phyloP scores from a whole-genome alignment of 176 grass and related monocot species.

The Coix lacrymajobi region DNA sequence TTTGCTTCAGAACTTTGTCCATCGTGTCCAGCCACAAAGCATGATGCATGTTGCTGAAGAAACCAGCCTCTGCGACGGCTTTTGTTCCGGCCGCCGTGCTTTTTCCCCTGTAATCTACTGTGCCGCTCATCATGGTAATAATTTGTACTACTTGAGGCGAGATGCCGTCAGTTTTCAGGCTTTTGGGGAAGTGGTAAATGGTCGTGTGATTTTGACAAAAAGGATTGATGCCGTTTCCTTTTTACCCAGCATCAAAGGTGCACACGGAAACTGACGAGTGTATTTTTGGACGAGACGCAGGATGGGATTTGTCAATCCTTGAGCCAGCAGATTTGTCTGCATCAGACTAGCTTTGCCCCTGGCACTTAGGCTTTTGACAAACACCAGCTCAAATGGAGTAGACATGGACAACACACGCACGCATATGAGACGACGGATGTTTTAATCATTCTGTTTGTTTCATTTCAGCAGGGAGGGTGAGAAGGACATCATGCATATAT shows the following conservation, averaged over 20 bases:
- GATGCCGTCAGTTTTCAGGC: conserved; percentile 19
- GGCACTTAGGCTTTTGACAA: conserved; percentile 29
- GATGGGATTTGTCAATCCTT: conserved; percentile 46
- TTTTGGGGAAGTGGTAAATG: conserved; percentile 44
- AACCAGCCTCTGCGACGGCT: conserved; percentile 29
- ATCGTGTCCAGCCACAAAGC: conserved; percentile 11
- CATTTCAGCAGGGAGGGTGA: neutral
- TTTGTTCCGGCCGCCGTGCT: conserved; percentile 28
- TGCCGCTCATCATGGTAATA: conserved; percentile 36
- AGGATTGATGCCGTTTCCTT: conserved; percentile 30
- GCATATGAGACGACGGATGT: conserved; percentile 38
- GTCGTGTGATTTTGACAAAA: conserved; percentile 43
- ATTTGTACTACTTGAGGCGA: conserved; percentile 40
- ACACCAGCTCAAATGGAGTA: conserved; percentile 17
- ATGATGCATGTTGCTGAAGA: conserved; percentile 49
- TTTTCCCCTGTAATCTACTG: conserved; percentile 39
- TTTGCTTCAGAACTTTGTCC: conserved; percentile 27
- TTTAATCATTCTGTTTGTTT: conserved; percentile 48
- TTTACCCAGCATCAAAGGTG: conserved; percentile 24
- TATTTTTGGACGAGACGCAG: conserved; percentile 19
- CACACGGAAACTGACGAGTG: conserved; percentile 29
- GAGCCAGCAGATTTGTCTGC: conserved; percentile 30
- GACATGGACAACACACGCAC: conserved; percentile 55
- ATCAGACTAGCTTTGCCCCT: conserved; percentile 8
- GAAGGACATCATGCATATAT: neutral